Evolutionary conservation across 371 early-diverging fungal species (phyloP).

Genomic region (Circinella umbellata): DNA sequence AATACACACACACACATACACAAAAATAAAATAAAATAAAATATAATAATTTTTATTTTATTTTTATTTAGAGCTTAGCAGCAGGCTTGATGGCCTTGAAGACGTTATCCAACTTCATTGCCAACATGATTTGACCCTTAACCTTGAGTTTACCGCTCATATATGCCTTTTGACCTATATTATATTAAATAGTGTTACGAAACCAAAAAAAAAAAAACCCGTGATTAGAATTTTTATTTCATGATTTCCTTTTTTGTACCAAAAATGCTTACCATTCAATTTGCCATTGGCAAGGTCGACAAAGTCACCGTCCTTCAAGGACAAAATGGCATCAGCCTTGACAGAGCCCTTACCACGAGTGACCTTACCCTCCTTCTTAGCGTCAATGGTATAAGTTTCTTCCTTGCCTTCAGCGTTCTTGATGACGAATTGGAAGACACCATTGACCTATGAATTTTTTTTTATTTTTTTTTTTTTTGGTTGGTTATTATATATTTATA

Average conservation of each 20-base stretch:
- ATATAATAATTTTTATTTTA: too few species aligned
- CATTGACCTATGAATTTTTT: slow-evolving; percentile 64
- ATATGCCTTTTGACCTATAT: slow-evolving; percentile 69
- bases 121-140: slow-evolving; percentile 91
- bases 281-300: slow-evolving; percentile 84
- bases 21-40: too few species aligned
- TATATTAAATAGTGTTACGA: too few species aligned
- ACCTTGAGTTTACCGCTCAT: slow-evolving; percentile 85
- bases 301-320: slow-evolving; percentile 81
- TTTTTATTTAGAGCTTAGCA: slow-evolving; percentile 55
- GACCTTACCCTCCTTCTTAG: slow-evolving; percentile 71
- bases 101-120: slow-evolving; percentile 77
- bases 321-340: slow-evolving; percentile 73
- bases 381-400: slow-evolving; percentile 77
- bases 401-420: slow-evolving; percentile 68
- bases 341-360: slow-evolving; percentile 65
- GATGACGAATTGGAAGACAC: slow-evolving; percentile 86
- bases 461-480: too few species aligned
- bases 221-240: not conserved
- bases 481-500: too few species aligned
- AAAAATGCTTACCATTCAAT: slow-evolving; percentile 64
- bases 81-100: slow-evolving; percentile 54
- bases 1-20: too few species aligned
- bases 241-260: not conserved
- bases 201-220: too few species aligned